Base-by-base conservation (phyloP, 345 rosid genomes). In the Salix viminalis region DNA sequence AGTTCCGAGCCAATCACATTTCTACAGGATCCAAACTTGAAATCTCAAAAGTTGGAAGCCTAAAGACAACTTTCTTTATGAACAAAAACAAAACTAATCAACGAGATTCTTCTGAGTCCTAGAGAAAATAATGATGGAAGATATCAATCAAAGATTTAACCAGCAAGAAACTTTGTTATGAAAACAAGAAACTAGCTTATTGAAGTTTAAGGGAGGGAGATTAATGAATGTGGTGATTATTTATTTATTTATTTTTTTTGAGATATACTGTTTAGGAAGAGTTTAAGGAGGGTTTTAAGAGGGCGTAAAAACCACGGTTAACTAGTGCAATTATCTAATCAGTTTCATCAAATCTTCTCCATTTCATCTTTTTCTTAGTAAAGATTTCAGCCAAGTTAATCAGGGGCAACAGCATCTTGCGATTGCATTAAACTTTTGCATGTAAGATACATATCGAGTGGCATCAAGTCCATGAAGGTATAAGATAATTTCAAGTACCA, bases 171-270 rank as follows among this genome's bases (percentile, higher is more conserved):
- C 15, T 12, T 46, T 14, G 13, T 3, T 46, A 46, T 46, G 15
- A 46, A 46, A 46, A 46, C 50, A 13, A 12, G 18, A 46, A 46
- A 46, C 18, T 13, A 46, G 50, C 44, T 11, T 41, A 12, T 4
- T 46, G 16, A 46, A 46, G 50, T 12, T 46, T 1, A 46, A 13
- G 50, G 16, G 50, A 46, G 13, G 50, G 50, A 46, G 16, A 46
- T 4, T 46, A 46, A 46, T 46, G 50, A 14, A 12, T 13, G 16
- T 14, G 6, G 68, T 30, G 68, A 65, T 34, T 69, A 11, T 46
- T 39, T 21, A 18, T 76, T 87, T 62, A 72, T 37, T 23, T 39
- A 41, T 82, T 60, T 34, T 34, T 34, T 34, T 34, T 14, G 5
- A 4, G 50, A 46, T 4, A 44, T 12, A 46, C 18, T 46, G 16